Base-by-base conservation (phyloP, 176 grass and related monocot genomes). In the Carex kokanica region DNA sequence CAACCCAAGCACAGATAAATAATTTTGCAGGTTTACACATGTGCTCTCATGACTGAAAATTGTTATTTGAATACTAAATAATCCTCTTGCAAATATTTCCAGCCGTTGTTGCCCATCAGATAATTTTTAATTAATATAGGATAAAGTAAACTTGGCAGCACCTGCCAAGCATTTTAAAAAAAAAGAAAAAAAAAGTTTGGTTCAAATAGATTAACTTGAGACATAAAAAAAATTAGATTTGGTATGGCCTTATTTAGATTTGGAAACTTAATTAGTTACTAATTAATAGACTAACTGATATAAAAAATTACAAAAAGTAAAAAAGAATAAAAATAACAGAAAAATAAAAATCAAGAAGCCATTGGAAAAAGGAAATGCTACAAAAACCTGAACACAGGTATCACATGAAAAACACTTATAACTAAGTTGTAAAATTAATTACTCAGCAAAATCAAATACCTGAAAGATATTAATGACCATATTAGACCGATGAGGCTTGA, bases 391-490 rank as follows among this genome's bases (percentile, higher is more conserved):
- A 23, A 45, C n/a, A 47, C 18, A 72, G 68, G 41, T 57, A 66
- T 34, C 13, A 32, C 5, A 34, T 38, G 36, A 38, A 38, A 38
- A 38, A 38, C 41, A 43, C 41, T 43, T 43, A 43, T 15, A 24
- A 34, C 6, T 36, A 41, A 81, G 55, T 60, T 38, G 14, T 81
- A 62, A 81, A 45, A 58, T 64, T 64, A 45, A 86, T 15, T 57
- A 54, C 47, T 52, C 56, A 12, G 51, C 60, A 32, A 31, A 74
- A 24, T 4, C 16, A 54, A 38, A 27, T 21, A 94, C 96, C 96
- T 93, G 96, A 95, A 99, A 0, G 93, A 99, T 32, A 99, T 64
- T 56, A 99, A 93, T 5, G 96, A 93, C 96, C 96, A 95, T 78
- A 94, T 70, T 79, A 99, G 88, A 79, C 96, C 93, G 57, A 95